phyloP scores from a whole-genome alignment of 2,329 filamentous ascomycete species.

The Penicillium sp. region DNA sequence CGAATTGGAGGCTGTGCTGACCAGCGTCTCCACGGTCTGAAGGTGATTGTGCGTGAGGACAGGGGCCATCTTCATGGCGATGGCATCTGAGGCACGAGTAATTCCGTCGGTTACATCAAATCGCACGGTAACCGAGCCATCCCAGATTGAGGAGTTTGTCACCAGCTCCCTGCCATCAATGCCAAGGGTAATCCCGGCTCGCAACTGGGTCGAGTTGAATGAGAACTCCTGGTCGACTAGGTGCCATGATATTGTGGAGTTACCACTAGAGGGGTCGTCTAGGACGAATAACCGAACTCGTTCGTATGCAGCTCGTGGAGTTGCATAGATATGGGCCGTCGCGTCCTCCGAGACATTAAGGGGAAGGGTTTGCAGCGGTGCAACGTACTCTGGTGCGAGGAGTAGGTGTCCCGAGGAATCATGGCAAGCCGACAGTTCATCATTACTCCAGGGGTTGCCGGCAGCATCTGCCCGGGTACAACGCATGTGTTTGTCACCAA shows the following conservation, averaged over 20 bases:
- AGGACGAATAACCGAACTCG: constrained; percentile 37
- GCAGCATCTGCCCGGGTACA: constrained; percentile 31
- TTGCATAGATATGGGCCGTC: constrained; percentile 11
- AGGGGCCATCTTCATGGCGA: constrained; percentile 44
- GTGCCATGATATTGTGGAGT: constrained; percentile 28
- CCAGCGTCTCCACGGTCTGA: constrained; percentile 34
- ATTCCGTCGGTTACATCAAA: constrained; percentile 35
- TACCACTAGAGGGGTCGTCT: not conserved
- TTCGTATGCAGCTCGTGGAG: constrained; percentile 13
- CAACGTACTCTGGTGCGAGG: constrained; percentile 36
- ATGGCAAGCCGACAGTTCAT: constrained; percentile 39
- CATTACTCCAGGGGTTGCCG: constrained; percentile 24
- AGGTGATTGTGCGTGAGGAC: constrained; percentile 46
- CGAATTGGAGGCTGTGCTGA: constrained; percentile 26
- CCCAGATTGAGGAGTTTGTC: constrained; percentile 15
- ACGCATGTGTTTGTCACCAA: constrained; percentile 39
- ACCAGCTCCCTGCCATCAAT: constrained; percentile 43
- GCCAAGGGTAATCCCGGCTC: constrained; percentile 39
- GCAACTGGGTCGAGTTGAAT: constrained; percentile 36
- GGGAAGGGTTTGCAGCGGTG: constrained; percentile 41
- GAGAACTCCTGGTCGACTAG: constrained; percentile 31
- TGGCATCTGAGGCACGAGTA: constrained; percentile 28
- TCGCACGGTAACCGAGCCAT: constrained; percentile 19
- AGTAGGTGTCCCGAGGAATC: constrained; percentile 44
- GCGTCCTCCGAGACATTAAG: constrained; percentile 21